Evolutionary conservation across 495 filamentous ascomycete genomes (phyloP).

Genomic region (Penicillium bovifimosum): DNA sequence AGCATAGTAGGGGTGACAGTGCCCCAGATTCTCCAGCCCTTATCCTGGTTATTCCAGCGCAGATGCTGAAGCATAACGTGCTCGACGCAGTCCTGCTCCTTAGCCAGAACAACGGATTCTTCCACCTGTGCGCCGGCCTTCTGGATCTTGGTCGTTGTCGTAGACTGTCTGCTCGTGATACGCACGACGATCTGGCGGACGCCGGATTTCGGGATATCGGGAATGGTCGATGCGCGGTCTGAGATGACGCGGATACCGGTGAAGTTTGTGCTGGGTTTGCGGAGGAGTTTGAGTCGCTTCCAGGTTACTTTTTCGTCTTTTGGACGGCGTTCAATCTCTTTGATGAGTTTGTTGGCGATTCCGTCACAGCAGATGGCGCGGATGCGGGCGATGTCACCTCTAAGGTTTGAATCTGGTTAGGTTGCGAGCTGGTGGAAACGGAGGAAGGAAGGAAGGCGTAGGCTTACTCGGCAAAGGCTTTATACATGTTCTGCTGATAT

Average conservation of each 20-base stretch:
- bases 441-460: background rate
- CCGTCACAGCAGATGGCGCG: conserved; percentile 54
- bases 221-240: conserved; percentile 50
- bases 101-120: conserved; percentile 26
- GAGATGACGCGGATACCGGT: conserved; percentile 50
- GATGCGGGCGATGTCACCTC: conserved; percentile 55
- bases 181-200: conserved; percentile 69
- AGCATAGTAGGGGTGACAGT: conserved; percentile 54
- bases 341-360: conserved; percentile 50
- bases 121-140: background rate
- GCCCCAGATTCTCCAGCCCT: conserved; percentile 74
- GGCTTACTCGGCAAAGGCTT: conserved; percentile 60
- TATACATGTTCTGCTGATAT: conserved; percentile 65
- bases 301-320: conserved; percentile 51
- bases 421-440: background rate
- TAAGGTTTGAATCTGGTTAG: conserved; percentile 10
- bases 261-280: conserved; percentile 42
- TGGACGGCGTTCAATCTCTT: conserved; percentile 52
- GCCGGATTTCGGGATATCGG: conserved; percentile 39
- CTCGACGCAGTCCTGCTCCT: conserved; percentile 63
- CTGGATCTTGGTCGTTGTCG: conserved; percentile 19
- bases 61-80: conserved; percentile 70
- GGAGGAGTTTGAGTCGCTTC: conserved; percentile 60
- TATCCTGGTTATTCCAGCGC: conserved; percentile 50
- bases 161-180: conserved; percentile 61